Base-by-base conservation (phyloP, 805 yeast species). In the Metschnikowia peoriensis region DNA sequence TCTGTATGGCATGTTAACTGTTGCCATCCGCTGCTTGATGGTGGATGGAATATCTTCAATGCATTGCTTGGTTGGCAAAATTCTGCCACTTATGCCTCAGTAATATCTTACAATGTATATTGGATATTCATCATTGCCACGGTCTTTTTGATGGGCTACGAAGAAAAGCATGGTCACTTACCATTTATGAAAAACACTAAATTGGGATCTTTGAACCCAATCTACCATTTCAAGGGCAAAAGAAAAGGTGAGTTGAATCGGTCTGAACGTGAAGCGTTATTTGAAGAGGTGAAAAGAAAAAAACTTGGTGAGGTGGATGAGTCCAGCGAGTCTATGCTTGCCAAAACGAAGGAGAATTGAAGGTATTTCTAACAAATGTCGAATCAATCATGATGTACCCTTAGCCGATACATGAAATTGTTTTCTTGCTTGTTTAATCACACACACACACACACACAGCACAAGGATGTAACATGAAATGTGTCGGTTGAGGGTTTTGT, bases 41-140 rank as follows among this genome's bases (percentile, higher is more conserved):
- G 86, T 62, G 98, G 97, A 75, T 93, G 98, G 98, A 97, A 91
- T 81, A 85, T 93, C 55, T 93, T 93, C 80, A 93, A 93, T 66
- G 89, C 97, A 28, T 71, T 93, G 52, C 77, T 93, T 57, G 99
- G 98, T 56, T 93, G 99, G 99, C 97, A 91, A 76, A 93, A 93
- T 74, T 82, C 96, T 49, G 98, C 97, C 54, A 90, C 96, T 59
- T 81, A 89, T 67, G 97, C 97, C 51, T 89, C 97, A 6, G 92
- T 93, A 53, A 74, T 93, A 49, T 82, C 92, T 46, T 93, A 93
- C 78, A 91, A 90, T 74, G 59, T 86, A 57, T 93, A 93, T 77
- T 93, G 99, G 99, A 61, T 92, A 49, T 69, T 72, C 41, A 67
- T 90, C 50, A 86, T 87, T 56, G 55, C 74, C 22, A 70, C 78